These are phyloP conservation scores for Trypanosoma mega DNA, from an alignment of 208 protist genomes.

Conservation along the genomic window DNA sequence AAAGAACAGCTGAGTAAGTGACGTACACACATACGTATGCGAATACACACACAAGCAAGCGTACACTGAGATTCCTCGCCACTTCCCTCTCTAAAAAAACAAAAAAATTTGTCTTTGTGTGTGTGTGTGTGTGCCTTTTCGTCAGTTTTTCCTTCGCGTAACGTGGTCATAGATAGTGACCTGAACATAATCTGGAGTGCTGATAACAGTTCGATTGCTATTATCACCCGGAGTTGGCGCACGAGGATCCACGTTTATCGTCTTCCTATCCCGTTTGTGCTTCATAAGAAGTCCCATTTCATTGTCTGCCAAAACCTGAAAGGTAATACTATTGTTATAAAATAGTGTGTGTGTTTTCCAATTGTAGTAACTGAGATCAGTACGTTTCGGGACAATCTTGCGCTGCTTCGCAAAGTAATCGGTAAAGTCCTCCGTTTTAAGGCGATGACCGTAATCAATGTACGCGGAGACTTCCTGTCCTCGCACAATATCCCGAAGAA, in stretches of 20 bases:
- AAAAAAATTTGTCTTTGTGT: too few species aligned
- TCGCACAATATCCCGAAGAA: conserved; percentile 95
- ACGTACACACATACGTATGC: too few species aligned
- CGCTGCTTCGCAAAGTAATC: conserved; percentile 90
- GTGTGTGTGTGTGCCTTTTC: too few species aligned
- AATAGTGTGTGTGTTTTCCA: conserved; percentile 97
- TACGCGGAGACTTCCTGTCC: conserved; percentile 98
- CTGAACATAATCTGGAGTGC: conserved; percentile 96
- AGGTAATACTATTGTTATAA: conserved; percentile 94
- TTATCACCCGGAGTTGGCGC: conserved; percentile 90
- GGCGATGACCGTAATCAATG: conserved; percentile 97
- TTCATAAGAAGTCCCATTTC: conserved; percentile 97
- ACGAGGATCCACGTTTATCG: conserved; percentile 97
- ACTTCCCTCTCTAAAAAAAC: too few species aligned
- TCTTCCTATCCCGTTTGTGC: conserved; percentile 98
- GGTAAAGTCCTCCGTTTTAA: conserved; percentile 94
- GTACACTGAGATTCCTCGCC: conserved; percentile 3
- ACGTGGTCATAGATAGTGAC: conserved; percentile 92
- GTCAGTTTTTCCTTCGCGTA: conserved; percentile 88
- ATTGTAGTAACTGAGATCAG: conserved; percentile 98
- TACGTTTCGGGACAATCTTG: conserved; percentile 92
- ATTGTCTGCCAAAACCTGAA: conserved; percentile 97
- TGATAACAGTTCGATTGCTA: conserved; percentile 90
- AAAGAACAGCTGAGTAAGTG: too few species aligned
- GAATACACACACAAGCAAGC: conserved; percentile 6